A percentile compares a stretch with the other conserved stretches of the same genome.
These are phyloP conservation scores for Pseudonitzschia delicatissima DNA, from an alignment of 108 stramenopile genomes.

Conservation along the genomic window DNA sequence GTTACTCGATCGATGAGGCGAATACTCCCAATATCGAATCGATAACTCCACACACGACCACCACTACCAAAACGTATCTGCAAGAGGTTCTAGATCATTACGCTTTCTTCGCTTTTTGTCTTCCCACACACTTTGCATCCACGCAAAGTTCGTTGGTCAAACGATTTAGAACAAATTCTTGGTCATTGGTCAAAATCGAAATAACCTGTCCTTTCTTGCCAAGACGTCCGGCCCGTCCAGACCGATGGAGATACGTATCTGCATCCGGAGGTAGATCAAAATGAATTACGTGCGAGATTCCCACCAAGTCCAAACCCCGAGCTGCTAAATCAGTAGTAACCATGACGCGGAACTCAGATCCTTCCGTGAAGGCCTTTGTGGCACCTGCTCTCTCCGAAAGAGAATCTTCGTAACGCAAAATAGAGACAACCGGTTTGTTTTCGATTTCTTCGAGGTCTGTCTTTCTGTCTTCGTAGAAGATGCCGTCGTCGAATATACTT, in stretches of 20 bases:
- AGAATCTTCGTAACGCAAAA: slow-evolving; percentile 64
- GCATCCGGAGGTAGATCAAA: slow-evolving; percentile 80
- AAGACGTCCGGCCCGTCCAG: slow-evolving; percentile 85
- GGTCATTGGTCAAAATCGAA: slow-evolving; percentile 67
- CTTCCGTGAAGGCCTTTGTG: slow-evolving; percentile 68
- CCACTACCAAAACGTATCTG: too few relatives aligned
- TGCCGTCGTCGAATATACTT: slow-evolving; percentile 38
- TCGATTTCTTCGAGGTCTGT: slow-evolving; percentile 1
- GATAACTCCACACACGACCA: too few relatives aligned
- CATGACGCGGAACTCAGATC: slow-evolving; percentile 55
- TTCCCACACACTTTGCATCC: slow-evolving; percentile 26
- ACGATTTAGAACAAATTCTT: slow-evolving; percentile 81
- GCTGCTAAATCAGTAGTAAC: slow-evolving; percentile 89
- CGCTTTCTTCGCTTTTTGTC: slow-evolving; percentile 15
- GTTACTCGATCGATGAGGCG: too few relatives aligned
- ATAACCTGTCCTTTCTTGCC: slow-evolving; percentile 69
- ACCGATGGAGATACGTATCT: slow-evolving; percentile 87
- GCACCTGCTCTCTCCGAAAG: slow-evolving; percentile 69
- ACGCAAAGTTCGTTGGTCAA: slow-evolving; percentile 50
- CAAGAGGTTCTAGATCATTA: too few relatives aligned
- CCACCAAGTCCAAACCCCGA: slow-evolving; percentile 79
- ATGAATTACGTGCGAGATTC: slow-evolving; percentile 83
- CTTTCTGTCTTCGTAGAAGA: slow-evolving; percentile 30
- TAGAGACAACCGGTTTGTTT: slow-evolving; percentile 29
- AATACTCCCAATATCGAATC: too few relatives aligned